Conservation (phyloP, 176 grass and related monocot genomes). For the Tillandsia fasciculata region DNA sequence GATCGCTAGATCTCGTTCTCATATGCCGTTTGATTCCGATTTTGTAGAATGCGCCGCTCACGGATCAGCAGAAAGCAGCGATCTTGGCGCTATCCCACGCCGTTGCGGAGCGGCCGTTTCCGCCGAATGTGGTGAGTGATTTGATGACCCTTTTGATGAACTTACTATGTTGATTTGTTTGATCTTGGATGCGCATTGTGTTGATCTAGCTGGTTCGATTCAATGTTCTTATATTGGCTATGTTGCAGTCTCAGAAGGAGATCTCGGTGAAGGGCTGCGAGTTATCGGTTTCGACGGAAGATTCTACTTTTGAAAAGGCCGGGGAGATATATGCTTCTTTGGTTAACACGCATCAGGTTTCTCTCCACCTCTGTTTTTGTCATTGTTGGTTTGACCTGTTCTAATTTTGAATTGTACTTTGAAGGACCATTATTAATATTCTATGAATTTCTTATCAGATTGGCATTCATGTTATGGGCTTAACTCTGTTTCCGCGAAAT, state of each 20-base stretch:
- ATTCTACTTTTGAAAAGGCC: slow-evolving; percentile 44
- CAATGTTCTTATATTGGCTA: neutral
- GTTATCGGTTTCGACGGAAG: slow-evolving; percentile 25
- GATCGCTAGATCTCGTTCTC: slow-evolving; percentile 15
- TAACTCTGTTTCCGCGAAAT: too few relatives aligned
- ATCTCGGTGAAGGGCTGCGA: slow-evolving; percentile 38
- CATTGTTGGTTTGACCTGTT: neutral
- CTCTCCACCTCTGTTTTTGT: neutral
- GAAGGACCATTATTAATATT: neutral
- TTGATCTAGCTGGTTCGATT: neutral
- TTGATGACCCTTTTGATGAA: neutral
- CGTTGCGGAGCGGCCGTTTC: slow-evolving; percentile 67
- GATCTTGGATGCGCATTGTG: neutral
- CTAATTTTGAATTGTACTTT: slow-evolving; percentile 2
- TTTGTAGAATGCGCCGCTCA: slow-evolving; percentile 69
- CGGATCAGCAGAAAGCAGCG: slow-evolving; percentile 82
- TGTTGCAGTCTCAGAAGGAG: slow-evolving; percentile 42
- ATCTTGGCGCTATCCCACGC: slow-evolving; percentile 75
- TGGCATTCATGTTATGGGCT: too few relatives aligned
- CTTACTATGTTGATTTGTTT: neutral
- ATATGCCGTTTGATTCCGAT: slow-evolving; percentile 6
- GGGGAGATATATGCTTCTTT: slow-evolving; percentile 67
- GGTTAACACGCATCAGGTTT: slow-evolving; percentile 87
- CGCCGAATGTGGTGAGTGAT: slow-evolving; percentile 60
- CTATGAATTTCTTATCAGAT: neutral